Base-by-base conservation (phyloP, 2,329 filamentous ascomycete genomes). In the Capronia epimyces region DNA sequence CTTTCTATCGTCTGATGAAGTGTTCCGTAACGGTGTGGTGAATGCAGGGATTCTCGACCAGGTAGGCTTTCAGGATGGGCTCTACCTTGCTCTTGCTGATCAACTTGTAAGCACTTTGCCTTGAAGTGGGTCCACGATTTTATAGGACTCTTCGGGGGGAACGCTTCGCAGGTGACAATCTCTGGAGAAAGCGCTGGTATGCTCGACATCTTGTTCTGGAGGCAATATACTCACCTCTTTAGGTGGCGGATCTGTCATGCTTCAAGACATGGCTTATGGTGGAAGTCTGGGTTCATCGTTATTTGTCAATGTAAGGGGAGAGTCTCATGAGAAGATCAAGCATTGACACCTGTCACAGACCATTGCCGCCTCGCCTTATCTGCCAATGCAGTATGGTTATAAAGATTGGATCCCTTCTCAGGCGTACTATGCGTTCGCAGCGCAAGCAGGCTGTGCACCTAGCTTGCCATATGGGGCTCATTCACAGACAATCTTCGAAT, bases 31-130 rank as follows among this genome's bases (percentile, higher is more conserved):
- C 56, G 82, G 82, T 0, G 72, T 76, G 43, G 69, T 84, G 7
- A 86, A 87, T 60, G 79, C 69, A 1, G 83, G 83, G 0, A 64
- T 86, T 6, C 69, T 84, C 2, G 83, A 87, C 59, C 81, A 86
- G 41, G 25, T 43, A 15, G 25, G 41, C n/a, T 13, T 31, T 9
- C 3, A 43, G 9, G 3, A 10, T 8, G 3, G 18, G 15, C 8
- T 42, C 12, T 8, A 13, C 20, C 3, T 24, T 7, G 5, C 5
- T 3, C 4, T 15, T 12, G n/a, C 41, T 43, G 13, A 43, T n/a
- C 41, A 31, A n/a, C 24, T 12, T 24, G 10, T 12, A 29, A 43
- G 66, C 71, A 80, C 15, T 73, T 77, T 21, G 69, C 78, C 2
- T 64, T 87, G 40, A 63, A 76, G 43, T 86, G 83, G 83, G 75